Evolutionary conservation across 352 stramenopile genomes (phyloP).

Genomic region (Phytophthora fragariae): DNA sequence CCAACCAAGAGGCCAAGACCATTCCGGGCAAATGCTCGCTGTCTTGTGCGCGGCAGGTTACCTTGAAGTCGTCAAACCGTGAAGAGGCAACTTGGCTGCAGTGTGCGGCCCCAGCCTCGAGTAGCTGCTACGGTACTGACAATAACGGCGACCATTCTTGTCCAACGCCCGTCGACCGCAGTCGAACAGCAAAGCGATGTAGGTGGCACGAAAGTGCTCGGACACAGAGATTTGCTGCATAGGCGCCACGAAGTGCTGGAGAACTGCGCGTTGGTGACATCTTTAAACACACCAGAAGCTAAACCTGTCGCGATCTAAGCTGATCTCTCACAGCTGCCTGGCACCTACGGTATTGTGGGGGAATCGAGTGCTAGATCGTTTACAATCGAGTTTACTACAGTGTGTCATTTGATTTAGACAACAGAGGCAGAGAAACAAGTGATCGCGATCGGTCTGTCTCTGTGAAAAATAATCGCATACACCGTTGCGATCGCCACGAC

Average conservation of each 20-base stretch:
- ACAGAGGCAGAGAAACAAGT: slow-evolving; percentile 3
- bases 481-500: background rate
- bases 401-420: background rate
- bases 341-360: too few species aligned
- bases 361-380: too few species aligned
- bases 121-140: background rate
- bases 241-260: background rate
- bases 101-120: background rate
- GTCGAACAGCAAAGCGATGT: background rate
- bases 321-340: background rate
- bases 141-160: background rate
- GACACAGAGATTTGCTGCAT: slow-evolving; percentile 3
- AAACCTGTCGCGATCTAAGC: background rate
- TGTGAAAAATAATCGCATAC: slow-evolving; percentile 13
- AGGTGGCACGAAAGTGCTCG: background rate
- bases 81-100: background rate
- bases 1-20: background rate
- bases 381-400: background rate
- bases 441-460: slow-evolving; percentile 3
- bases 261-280: background rate
- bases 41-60: background rate
- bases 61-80: background rate
- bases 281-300: background rate
- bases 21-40: background rate
- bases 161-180: background rate